These are phyloP conservation scores for Ogataea nitratoaversa DNA, from an alignment of 805 yeast genomes.

Conservation along the genomic window DNA sequence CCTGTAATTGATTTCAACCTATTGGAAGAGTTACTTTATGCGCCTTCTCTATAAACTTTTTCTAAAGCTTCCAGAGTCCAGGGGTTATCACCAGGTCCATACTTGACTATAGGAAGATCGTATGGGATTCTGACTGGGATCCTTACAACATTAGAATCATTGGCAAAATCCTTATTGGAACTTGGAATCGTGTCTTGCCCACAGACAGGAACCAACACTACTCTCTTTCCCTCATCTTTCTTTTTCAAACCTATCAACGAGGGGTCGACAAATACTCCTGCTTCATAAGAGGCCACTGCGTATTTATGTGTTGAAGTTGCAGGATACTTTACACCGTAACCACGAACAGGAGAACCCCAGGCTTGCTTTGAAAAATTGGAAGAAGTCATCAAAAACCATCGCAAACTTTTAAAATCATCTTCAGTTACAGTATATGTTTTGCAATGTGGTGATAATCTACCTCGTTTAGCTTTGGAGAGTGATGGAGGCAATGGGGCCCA, in stretches of 20 bases:
- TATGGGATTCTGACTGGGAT: conserved; percentile 51
- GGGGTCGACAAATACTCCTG: conserved; percentile 46
- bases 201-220: conserved; percentile 39
- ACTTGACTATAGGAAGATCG: conserved; percentile 44
- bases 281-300: conserved; percentile 44
- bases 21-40: neutral
- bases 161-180: neutral
- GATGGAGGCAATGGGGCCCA: conserved; percentile 39
- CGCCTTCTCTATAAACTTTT: conserved; percentile 6
- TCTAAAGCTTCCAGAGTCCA: conserved; percentile 39
- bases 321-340: conserved; percentile 15
- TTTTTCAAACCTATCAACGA: conserved; percentile 15
- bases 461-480: conserved; percentile 23
- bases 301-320: conserved; percentile 23
- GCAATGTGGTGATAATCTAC: conserved; percentile 46
- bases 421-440: conserved; percentile 60
- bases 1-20: neutral
- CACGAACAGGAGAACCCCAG: conserved; percentile 56
- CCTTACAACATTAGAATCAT: conserved; percentile 1
- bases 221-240: conserved; percentile 4
- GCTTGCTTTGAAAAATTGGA: conserved; percentile 75
- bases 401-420: conserved; percentile 44
- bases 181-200: conserved; percentile 30
- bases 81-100: conserved; percentile 38
- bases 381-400: conserved; percentile 72